Percentiles rank a stretch among this genome's conserved stretches.
phyloP scores from a whole-genome alignment of 2,329 filamentous ascomycete genomes.

The Didymella glomerata region DNA sequence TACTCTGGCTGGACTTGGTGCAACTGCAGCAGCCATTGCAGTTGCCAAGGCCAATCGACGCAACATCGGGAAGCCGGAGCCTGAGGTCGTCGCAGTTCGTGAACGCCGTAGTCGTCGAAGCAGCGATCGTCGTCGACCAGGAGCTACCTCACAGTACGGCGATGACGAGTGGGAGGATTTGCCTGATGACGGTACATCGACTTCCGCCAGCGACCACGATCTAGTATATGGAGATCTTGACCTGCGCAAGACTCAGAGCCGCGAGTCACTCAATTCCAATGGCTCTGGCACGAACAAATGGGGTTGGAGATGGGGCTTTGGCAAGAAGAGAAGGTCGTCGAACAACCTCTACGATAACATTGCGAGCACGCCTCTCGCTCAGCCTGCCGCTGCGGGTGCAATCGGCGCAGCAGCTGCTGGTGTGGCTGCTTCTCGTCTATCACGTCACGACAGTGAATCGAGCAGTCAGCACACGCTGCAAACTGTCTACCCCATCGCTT shows the following conservation, averaged over 20 bases:
- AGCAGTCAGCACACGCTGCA: constrained; percentile 64
- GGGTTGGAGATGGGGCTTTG: constrained; percentile 68
- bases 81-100: constrained; percentile 49
- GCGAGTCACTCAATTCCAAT: constrained; percentile 63
- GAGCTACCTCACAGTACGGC: constrained; percentile 47
- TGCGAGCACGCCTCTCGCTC: constrained; percentile 49
- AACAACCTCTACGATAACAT: constrained; percentile 48
- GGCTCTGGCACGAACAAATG: constrained; percentile 64
- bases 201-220: constrained; percentile 62
- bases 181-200: constrained; percentile 48
- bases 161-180: constrained; percentile 59
- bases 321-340: constrained; percentile 54
- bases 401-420: constrained; percentile 48
- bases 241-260: constrained; percentile 53
- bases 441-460: constrained; percentile 58
- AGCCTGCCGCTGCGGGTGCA: constrained; percentile 52
- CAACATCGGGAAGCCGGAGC: constrained; percentile 37
- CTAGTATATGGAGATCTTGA: constrained; percentile 67
- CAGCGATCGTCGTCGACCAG: constrained; percentile 28
- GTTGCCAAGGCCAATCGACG: constrained; percentile 50
- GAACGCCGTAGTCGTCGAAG: constrained; percentile 39
- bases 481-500: constrained; percentile 71
- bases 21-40: constrained; percentile 59
- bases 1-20: constrained; percentile 57
- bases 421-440: constrained; percentile 58